phyloP scores from a whole-genome alignment of 441 rosid genomes.

The Euphorbia schlechtendalii region DNA sequence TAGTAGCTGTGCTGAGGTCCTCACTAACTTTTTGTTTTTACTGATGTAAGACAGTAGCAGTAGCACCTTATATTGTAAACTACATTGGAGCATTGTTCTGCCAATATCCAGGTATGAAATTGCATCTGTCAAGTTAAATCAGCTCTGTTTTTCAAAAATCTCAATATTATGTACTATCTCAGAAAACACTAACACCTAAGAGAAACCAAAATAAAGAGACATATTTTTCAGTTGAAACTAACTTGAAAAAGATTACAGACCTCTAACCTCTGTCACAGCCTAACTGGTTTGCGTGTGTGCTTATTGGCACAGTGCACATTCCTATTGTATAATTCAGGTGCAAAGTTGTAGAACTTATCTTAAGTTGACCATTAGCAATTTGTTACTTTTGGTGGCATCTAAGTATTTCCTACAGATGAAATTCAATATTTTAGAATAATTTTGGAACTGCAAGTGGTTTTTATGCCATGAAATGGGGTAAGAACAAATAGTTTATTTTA shows the following conservation, averaged over 20 bases:
- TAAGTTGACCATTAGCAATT: neutral
- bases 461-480: neutral
- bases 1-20: constrained; percentile 14
- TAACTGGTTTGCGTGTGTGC: neutral
- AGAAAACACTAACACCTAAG: too few species aligned
- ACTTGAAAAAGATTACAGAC: neutral
- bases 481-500: neutral
- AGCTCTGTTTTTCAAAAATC: neutral
- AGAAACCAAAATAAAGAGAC: too few species aligned
- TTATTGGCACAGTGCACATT: neutral
- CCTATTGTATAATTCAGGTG: neutral
- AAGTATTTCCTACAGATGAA: neutral
- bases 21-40: constrained; percentile 24
- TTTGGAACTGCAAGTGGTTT: neutral
- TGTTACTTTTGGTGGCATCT: neutral
- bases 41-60: constrained; percentile 70
- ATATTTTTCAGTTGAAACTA: neutral
- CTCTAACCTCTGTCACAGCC: neutral
- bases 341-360: neutral
- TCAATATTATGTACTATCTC: neutral
- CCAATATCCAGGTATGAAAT: constrained; percentile 70
- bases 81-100: constrained; percentile 90
- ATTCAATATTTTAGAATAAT: neutral
- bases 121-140: neutral
- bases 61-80: constrained; percentile 78